These are phyloP conservation scores for Leccinum broughii DNA, from an alignment of 768 basidiomycete species.

Conservation along the genomic window DNA sequence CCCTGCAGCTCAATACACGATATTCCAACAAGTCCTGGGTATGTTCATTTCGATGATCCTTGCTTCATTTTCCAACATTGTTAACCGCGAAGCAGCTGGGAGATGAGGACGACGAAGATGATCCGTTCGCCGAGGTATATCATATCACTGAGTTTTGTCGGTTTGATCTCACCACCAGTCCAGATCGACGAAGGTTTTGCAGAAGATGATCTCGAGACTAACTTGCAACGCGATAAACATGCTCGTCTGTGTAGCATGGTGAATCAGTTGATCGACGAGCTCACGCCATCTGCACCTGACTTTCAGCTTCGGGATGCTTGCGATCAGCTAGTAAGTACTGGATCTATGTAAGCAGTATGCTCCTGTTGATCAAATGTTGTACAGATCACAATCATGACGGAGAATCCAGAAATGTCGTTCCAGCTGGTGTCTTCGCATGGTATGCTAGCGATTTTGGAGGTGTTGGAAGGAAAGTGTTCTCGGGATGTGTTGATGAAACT, in stretches of 20 bases:
- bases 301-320: conserved; percentile 83
- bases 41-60: conserved; percentile 17
- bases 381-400: conserved; percentile 74
- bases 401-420: conserved; percentile 80
- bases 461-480: conserved; percentile 83
- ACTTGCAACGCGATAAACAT: conserved; percentile 90
- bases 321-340: conserved; percentile 72
- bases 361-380: conserved; percentile 1
- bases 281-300: conserved; percentile 79
- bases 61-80: neutral
- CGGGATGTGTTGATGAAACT: conserved; percentile 85
- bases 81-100: conserved; percentile 50
- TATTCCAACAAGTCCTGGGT: conserved; percentile 93
- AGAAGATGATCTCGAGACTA: conserved; percentile 89
- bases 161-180: conserved; percentile 6
- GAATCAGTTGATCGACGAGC: conserved; percentile 82
- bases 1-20: conserved; percentile 81
- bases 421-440: conserved; percentile 94
- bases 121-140: conserved; percentile 91
- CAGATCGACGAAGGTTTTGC: conserved; percentile 93
- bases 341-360: neutral
- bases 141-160: neutral
- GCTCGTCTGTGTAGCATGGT: conserved; percentile 82
- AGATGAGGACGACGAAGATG: conserved; percentile 87
- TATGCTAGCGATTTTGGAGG: conserved; percentile 92